Percentiles rank a stretch among this genome's conserved stretches.
phyloP scores from a whole-genome alignment of 805 yeast species.

The Vanderwaltozyma verrucispora region DNA sequence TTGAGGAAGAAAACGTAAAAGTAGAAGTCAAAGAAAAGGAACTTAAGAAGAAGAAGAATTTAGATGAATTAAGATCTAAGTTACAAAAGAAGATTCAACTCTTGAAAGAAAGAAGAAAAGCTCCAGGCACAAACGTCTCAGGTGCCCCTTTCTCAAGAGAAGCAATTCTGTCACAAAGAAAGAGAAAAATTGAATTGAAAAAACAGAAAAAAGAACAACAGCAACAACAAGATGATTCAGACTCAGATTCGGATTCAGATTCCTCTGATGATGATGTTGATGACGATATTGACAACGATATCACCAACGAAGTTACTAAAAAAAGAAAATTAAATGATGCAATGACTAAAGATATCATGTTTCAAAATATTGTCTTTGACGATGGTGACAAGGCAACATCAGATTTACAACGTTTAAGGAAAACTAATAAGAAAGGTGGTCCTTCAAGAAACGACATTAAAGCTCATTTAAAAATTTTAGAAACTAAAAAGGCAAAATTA shows the following conservation, averaged over 20 bases:
- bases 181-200: constrained; percentile 30
- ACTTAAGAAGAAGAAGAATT: constrained; percentile 37
- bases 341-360: constrained; percentile 38
- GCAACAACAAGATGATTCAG: constrained; percentile 29
- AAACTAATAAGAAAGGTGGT: constrained; percentile 50
- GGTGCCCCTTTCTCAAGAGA: constrained; percentile 86
- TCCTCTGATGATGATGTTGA: constrained; percentile 28
- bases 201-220: constrained; percentile 31
- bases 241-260: constrained; percentile 15
- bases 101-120: constrained; percentile 75
- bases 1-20: constrained; percentile 10
- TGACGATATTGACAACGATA: constrained; percentile 14
- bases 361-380: constrained; percentile 70
- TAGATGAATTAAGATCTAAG: constrained; percentile 65
- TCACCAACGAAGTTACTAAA: constrained; percentile 5
- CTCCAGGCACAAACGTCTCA: constrained; percentile 70
- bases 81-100: constrained; percentile 61
- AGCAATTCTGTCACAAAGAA: constrained; percentile 61
- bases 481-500: constrained; percentile 58
- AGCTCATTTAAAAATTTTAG: constrained; percentile 69
- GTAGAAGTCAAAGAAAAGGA: constrained; percentile 14
- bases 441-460: constrained; percentile 77
- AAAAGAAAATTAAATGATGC: constrained; percentile 24
- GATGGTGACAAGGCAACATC: constrained; percentile 76
- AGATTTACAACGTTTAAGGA: constrained; percentile 52